These are phyloP conservation scores for Candida odintsovae DNA, from an alignment of 805 yeast genomes.

Conservation along the genomic window DNA sequence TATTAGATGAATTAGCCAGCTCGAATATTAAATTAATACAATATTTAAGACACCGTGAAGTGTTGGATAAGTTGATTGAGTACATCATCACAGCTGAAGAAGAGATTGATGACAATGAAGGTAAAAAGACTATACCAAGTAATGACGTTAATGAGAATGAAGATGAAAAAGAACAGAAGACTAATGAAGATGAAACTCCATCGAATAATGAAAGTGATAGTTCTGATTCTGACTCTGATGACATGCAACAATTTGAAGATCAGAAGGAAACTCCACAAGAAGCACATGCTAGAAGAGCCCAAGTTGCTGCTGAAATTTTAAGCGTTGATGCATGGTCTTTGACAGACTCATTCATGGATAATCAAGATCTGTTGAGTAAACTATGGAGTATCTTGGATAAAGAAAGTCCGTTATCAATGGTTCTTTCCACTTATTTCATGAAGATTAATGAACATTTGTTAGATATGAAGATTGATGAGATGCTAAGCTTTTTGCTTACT, in stretches of 20 bases:
- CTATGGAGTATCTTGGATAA: conserved; percentile 79
- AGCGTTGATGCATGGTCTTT: conserved; percentile 93
- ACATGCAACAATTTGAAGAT: conserved; percentile 16
- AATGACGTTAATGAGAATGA: conserved; percentile 9
- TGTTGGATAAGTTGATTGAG: conserved; percentile 61
- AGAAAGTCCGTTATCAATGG: conserved; percentile 61
- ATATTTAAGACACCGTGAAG: conserved; percentile 72
- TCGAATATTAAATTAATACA: conserved; percentile 74
- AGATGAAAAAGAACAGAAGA: neutral
- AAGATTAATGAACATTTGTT: conserved; percentile 85
- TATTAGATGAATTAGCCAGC: conserved; percentile 65
- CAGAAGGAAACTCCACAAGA: conserved; percentile 33
- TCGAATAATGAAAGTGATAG: conserved; percentile 19
- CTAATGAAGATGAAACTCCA: conserved; percentile 7
- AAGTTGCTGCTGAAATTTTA: conserved; percentile 81
- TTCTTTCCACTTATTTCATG: conserved; percentile 82
- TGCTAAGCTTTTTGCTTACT: conserved; percentile 61
- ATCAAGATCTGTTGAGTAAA: conserved; percentile 53
- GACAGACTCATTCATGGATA: conserved; percentile 84
- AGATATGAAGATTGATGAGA: conserved; percentile 82
- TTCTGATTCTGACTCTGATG: conserved; percentile 26
- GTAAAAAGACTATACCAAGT: neutral
- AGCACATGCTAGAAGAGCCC: conserved; percentile 41
- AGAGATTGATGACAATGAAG: conserved; percentile 2
- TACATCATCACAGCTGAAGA: conserved; percentile 44